Percentiles rank a stretch among this genome's conserved stretches.
phyloP scores from a whole-genome alignment of 73 alveolate genomes.

The Symbiodinium pilosum region DNA sequence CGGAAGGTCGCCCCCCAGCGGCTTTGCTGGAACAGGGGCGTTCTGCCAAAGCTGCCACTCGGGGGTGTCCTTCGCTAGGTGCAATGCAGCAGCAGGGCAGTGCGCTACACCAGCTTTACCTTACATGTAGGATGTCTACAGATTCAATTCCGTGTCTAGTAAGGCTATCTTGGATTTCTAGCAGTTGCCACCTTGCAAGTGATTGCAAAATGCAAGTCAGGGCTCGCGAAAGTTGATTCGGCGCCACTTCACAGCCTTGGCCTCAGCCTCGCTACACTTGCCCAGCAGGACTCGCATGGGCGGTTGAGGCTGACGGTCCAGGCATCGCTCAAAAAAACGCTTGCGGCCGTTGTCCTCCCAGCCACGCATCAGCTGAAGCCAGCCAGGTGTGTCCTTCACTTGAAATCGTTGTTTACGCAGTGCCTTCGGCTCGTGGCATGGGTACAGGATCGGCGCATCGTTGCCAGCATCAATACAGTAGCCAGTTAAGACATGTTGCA shows the following conservation, averaged over 20 bases:
- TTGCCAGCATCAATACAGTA: conserved; percentile 69
- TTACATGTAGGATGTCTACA: too few relatives aligned
- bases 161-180: too few relatives aligned
- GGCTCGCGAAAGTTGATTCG: conserved; percentile 25
- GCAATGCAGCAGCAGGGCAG: too few relatives aligned
- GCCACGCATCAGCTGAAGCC: conserved; percentile 86
- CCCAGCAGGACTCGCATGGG: conserved; percentile 24
- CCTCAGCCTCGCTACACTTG: conserved; percentile 35
- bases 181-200: not conserved
- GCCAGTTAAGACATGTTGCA: conserved; percentile 57
- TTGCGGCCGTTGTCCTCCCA: conserved; percentile 91
- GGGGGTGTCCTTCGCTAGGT: not conserved
- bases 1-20: not conserved
- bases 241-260: conserved; percentile 34
- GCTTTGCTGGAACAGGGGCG: not conserved
- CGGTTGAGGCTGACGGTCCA: conserved; percentile 60
- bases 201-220: not conserved
- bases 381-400: conserved; percentile 52
- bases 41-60: conserved; percentile 19
- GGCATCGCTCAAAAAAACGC: conserved; percentile 91
- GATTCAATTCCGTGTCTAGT: too few relatives aligned
- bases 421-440: conserved; percentile 85
- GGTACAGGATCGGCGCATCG: conserved; percentile 51
- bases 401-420: conserved; percentile 58
- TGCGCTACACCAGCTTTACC: too few relatives aligned